Conservation (phyloP, 371 early-diverging fungal genomes). For the Haplosporangium sp. region DNA sequence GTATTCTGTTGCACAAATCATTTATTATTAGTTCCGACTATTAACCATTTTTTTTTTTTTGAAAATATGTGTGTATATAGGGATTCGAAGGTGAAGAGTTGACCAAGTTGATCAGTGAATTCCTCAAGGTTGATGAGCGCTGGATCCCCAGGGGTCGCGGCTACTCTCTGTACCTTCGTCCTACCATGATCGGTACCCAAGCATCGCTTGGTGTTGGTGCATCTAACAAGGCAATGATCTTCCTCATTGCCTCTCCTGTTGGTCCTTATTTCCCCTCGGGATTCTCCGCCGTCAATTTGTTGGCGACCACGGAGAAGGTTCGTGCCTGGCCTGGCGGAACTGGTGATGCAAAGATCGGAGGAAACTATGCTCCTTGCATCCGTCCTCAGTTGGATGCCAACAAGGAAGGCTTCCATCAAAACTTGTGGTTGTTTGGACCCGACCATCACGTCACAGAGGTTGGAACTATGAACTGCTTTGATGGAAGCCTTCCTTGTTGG, state of each 20-base stretch:
- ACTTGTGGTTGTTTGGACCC: slow-evolving; percentile 93
- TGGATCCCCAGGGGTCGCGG: slow-evolving; percentile 94
- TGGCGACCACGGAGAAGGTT: slow-evolving; percentile 86
- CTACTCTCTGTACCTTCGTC: slow-evolving; percentile 95
- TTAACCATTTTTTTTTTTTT: slow-evolving; percentile 1
- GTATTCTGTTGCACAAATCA: not conserved
- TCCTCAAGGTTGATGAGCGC: slow-evolving; percentile 83
- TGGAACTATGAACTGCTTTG: slow-evolving; percentile 97
- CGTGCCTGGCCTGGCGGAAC: slow-evolving; percentile 98
- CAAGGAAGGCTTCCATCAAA: slow-evolving; percentile 90
- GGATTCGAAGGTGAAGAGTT: slow-evolving; percentile 86
- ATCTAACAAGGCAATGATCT: slow-evolving; percentile 83
- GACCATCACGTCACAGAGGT: slow-evolving; percentile 93
- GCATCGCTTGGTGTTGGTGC: slow-evolving; percentile 79
- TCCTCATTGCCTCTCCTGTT: slow-evolving; percentile 94
- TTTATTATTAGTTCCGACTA: not conserved
- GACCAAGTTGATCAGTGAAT: slow-evolving; percentile 86
- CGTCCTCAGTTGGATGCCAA: slow-evolving; percentile 91
- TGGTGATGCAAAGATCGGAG: slow-evolving; percentile 94
- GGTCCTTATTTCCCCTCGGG: slow-evolving; percentile 97
- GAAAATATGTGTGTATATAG: slow-evolving; percentile 35
- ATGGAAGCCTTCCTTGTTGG: not conserved
- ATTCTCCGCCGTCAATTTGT: slow-evolving; percentile 88
- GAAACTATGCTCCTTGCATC: slow-evolving; percentile 85
- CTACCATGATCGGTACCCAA: slow-evolving; percentile 96